A percentile compares a stretch with the other conserved stretches of the same genome.
phyloP scores from a whole-genome alignment of 768 basidiomycete species.

The Cystobasidium ongulense region DNA sequence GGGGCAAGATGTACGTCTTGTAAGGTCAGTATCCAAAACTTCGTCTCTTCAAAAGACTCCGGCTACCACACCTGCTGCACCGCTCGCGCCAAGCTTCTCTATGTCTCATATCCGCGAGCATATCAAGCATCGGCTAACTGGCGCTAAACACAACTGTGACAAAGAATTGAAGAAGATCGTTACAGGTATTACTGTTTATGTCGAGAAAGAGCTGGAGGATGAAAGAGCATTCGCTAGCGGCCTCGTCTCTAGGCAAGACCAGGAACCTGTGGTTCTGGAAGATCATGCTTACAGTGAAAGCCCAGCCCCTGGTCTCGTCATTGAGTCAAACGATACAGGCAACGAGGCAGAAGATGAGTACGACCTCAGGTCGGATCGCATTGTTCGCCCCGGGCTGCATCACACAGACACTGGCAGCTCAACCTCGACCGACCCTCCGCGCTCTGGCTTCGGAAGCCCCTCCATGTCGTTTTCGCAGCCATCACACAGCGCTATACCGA shows the following conservation, averaged over 20 bases:
- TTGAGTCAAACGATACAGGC: background rate
- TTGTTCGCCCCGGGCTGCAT: background rate
- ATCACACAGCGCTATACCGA: background rate
- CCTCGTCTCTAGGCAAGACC: constrained; percentile 33
- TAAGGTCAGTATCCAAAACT: background rate
- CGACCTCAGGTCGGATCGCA: background rate
- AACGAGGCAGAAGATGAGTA: constrained; percentile 19
- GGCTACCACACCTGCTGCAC: constrained; percentile 10
- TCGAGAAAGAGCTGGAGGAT: constrained; percentile 79
- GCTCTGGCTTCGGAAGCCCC: constrained; percentile 10
- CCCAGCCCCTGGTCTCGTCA: background rate
- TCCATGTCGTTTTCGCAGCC: background rate
- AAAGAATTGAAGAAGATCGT: constrained; percentile 89
- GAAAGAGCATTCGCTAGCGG: constrained; percentile 53
- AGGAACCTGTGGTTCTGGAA: constrained; percentile 28
- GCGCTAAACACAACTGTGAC: constrained; percentile 93
- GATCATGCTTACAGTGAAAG: background rate
- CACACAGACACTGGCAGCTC: constrained; percentile 12
- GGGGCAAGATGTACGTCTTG: background rate
- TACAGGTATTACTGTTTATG: constrained; percentile 85
- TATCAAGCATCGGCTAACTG: constrained; percentile 82
- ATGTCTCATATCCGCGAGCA: constrained; percentile 60
- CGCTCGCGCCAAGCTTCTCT: constrained; percentile 35
- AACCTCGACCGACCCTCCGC: background rate
- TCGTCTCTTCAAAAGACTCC: constrained; percentile 1